Evolutionary conservation across 2,329 filamentous ascomycete genomes (phyloP).

Genomic region (Cercospora sp.): DNA sequence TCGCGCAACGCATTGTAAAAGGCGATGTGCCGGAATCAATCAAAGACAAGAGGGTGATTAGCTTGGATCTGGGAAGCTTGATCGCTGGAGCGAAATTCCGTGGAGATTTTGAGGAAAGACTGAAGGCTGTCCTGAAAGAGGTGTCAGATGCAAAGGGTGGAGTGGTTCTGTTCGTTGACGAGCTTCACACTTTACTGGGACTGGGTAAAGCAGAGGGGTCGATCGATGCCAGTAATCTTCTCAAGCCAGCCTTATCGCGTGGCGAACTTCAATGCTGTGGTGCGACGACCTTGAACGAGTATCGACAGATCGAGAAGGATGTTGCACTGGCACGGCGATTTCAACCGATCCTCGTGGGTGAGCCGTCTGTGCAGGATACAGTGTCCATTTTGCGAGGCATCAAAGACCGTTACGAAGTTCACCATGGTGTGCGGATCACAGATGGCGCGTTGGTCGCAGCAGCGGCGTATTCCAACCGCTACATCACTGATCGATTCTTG

Average conservation of each 20-base stretch:
- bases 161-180: slow-evolving; percentile 93
- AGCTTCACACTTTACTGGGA: slow-evolving; percentile 86
- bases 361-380: slow-evolving; percentile 87
- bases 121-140: slow-evolving; percentile 89
- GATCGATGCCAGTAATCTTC: slow-evolving; percentile 90
- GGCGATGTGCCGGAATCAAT: slow-evolving; percentile 95
- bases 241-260: slow-evolving; percentile 90
- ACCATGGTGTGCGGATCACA: slow-evolving; percentile 93
- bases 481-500: slow-evolving; percentile 92
- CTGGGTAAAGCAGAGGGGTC: slow-evolving; percentile 94
- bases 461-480: slow-evolving; percentile 88
- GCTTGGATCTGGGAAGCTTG: slow-evolving; percentile 83
- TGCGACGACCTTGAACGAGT: slow-evolving; percentile 90
- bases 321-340: slow-evolving; percentile 89
- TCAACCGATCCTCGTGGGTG: slow-evolving; percentile 90
- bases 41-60: slow-evolving; percentile 88
- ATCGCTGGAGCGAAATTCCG: slow-evolving; percentile 95
- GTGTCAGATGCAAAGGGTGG: slow-evolving; percentile 85
- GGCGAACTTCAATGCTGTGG: slow-evolving; percentile 95
- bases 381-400: slow-evolving; percentile 95
- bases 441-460: slow-evolving; percentile 90
- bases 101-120: slow-evolving; percentile 91
- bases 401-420: slow-evolving; percentile 96
- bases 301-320: slow-evolving; percentile 92
- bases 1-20: slow-evolving; percentile 84